Conservation (phyloP, 73 alveolate species). For the Effrenium voratum region DNA sequence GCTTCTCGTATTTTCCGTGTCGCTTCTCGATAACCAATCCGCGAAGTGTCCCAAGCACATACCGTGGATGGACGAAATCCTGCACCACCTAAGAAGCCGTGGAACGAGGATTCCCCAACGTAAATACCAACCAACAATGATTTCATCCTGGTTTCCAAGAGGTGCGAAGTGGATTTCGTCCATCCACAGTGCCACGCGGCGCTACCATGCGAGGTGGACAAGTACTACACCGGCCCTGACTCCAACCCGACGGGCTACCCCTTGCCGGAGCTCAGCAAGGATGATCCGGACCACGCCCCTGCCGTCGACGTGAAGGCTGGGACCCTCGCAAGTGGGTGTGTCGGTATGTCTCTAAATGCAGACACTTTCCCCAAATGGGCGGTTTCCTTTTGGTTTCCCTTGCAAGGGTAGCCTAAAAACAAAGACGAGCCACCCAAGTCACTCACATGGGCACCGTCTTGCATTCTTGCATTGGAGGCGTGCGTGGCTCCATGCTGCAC, state of each 20-base stretch:
- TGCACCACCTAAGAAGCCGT: too few species aligned
- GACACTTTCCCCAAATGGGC: background rate
- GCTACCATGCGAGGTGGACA: conserved; percentile 53
- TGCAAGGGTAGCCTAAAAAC: background rate
- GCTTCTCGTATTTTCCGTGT: too few species aligned
- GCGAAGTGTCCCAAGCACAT: too few species aligned
- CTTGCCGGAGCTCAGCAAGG: conserved; percentile 5
- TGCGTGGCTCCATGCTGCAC: conserved; percentile 91
- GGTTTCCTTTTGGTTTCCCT: background rate
- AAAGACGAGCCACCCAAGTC: background rate
- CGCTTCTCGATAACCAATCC: too few species aligned
- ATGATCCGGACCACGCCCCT: conserved; percentile 45
- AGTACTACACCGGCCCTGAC: conserved; percentile 82
- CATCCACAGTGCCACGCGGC: too few species aligned
- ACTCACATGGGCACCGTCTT: background rate
- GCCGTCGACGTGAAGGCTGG: conserved; percentile 67
- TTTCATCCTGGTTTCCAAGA: too few species aligned
- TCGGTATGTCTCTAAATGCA: background rate
- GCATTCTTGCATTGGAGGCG: background rate
- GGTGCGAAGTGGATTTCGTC: too few species aligned
- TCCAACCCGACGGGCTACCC: conserved; percentile 23
- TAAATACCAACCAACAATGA: too few species aligned
- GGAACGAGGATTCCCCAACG: too few species aligned
- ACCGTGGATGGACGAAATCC: too few species aligned
- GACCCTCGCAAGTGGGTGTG: background rate